Conservation (phyloP, 768 basidiomycete species). For the Coprinopsis marcescibilis region DNA sequence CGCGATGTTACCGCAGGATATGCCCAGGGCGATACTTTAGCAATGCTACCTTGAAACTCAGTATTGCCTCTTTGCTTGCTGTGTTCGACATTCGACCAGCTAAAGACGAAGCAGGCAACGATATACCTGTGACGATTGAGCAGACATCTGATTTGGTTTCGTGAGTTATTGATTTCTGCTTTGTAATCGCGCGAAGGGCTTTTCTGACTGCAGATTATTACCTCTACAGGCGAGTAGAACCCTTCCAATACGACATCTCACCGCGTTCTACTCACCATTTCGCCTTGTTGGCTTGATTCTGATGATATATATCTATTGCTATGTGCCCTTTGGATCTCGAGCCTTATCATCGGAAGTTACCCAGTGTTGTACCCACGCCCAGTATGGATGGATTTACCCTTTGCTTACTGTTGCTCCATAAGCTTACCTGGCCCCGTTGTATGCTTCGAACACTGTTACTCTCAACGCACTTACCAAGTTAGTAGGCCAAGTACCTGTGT, state of each 20-base stretch:
- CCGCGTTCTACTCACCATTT: background rate
- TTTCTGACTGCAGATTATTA: background rate
- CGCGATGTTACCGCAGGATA: constrained; percentile 14
- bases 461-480: too few relatives aligned
- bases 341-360: too few relatives aligned
- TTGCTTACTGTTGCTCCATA: too few relatives aligned
- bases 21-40: constrained; percentile 41
- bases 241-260: background rate
- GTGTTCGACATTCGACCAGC: constrained; percentile 9
- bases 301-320: too few relatives aligned
- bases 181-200: background rate
- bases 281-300: too few relatives aligned
- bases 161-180: background rate
- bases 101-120: constrained; percentile 7
- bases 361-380: too few relatives aligned
- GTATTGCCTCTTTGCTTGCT: constrained; percentile 16
- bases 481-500: too few relatives aligned
- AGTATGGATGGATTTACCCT: too few relatives aligned
- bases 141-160: background rate
- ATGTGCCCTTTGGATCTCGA: too few relatives aligned
- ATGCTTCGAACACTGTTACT: too few relatives aligned
- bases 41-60: constrained; percentile 31
- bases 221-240: background rate
- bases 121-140: background rate
- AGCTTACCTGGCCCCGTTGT: too few relatives aligned